Percentiles rank a stretch among this genome's conserved stretches.
Conservation (phyloP, 2,329 filamentous ascomycete species). For the Fusarium camptoceras region DNA sequence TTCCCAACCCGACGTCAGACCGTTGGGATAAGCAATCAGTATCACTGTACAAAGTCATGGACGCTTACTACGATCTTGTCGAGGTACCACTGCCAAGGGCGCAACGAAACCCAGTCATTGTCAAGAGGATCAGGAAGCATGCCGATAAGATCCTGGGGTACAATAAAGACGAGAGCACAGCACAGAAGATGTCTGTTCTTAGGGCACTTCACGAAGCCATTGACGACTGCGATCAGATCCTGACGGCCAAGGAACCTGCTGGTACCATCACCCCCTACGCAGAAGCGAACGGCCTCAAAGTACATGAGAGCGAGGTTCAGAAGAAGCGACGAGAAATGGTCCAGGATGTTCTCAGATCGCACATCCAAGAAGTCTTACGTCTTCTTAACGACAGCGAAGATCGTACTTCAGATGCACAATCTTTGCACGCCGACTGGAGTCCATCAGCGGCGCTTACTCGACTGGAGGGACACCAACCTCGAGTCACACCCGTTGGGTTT, state of each 20-base stretch:
- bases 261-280: slow-evolving; percentile 15
- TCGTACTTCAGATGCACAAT: slow-evolving; percentile 43
- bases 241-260: slow-evolving; percentile 51
- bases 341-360: slow-evolving; percentile 60
- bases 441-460: slow-evolving; percentile 23
- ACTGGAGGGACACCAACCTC: slow-evolving; percentile 15
- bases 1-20: slow-evolving; percentile 68
- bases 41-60: slow-evolving; percentile 56
- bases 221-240: slow-evolving; percentile 57
- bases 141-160: slow-evolving; percentile 41
- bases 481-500: slow-evolving; percentile 49
- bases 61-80: slow-evolving; percentile 53
- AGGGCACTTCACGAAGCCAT: slow-evolving; percentile 56
- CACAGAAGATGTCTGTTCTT: slow-evolving; percentile 52
- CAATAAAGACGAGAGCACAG: slow-evolving; percentile 37
- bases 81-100: slow-evolving; percentile 28
- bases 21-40: slow-evolving; percentile 65
- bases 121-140: slow-evolving; percentile 44
- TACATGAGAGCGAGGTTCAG: slow-evolving; percentile 37
- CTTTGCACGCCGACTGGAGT: slow-evolving; percentile 34
- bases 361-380: slow-evolving; percentile 61
- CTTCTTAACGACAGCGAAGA: slow-evolving; percentile 58
- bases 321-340: slow-evolving; percentile 53
- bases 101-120: slow-evolving; percentile 41
- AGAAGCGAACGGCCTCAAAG: slow-evolving; percentile 7